Evolutionary conservation across 108 stramenopile species (phyloP), one percentile per base, ranked within the genome.

Genomic region (Cyclotella cryptica): DNA sequence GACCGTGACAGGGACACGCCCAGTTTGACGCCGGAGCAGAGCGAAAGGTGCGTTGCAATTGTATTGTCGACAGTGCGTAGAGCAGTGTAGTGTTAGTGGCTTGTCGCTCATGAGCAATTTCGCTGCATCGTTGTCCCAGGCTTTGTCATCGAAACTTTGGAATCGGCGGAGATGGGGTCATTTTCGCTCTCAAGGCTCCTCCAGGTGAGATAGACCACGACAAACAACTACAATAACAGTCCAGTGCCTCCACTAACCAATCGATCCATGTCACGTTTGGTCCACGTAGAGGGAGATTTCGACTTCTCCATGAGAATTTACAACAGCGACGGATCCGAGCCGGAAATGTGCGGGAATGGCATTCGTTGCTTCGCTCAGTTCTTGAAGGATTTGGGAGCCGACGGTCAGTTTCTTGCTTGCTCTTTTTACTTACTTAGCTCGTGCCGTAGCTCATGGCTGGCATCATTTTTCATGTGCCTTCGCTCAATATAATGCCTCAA

Each of bases 291-390:
- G 45, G 87, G 85, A 29, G 93, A 93, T 10, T 94, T 86, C 74
- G 98, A 99, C 74, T 97, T 97, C 78, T 79, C 89, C 30, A 99
- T 99, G 98, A 74, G 96, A 65, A 99, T 99, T 63, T 98, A 97
- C 92, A 99, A 99, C 76, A 89, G 88, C 42, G 96, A 97, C 80
- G 96, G 95, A 60, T 88, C 84, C 29, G 96, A 98, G 85, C 98
- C 98, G 27, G 97, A 99, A 84, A 99, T 99, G 98, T 99, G 98
- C 78, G 98, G 98, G 19, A 99, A 99, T 83, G 98, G 98, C 11
- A 99, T 99, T 72, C 92, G 98, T 45, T 98, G 97, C 80, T 87
- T 98, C 74, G 98, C 97, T 12, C 87, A 93, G 63, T 99, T 97
- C 71, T 65, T 99, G 53, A 89, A 88, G 15, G 97, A 98, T 79